Percentiles rank a stretch among this genome's conserved stretches.
These are phyloP conservation scores for Fistulina hepatica DNA, from an alignment of 1,284 basidiomycete genomes.

Conservation along the genomic window DNA sequence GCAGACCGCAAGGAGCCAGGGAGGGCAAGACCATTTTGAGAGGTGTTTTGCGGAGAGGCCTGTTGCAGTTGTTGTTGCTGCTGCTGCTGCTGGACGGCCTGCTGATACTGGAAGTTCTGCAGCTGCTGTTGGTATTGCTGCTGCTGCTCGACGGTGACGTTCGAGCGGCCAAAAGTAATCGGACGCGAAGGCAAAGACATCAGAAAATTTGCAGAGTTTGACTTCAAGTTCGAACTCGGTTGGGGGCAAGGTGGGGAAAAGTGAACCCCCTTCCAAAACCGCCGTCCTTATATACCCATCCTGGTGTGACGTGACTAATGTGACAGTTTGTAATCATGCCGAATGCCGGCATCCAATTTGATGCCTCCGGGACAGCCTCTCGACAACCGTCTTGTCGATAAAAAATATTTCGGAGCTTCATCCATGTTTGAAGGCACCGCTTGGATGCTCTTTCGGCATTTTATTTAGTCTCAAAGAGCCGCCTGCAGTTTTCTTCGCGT, in stretches of 20 bases:
- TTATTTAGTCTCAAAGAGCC: too few species aligned
- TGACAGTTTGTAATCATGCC: too few species aligned
- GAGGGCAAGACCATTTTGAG: slow-evolving; percentile 1
- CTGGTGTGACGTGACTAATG: too few species aligned
- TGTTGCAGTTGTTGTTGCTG: too few species aligned
- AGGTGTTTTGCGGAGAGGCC: too few species aligned
- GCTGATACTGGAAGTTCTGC: background rate
- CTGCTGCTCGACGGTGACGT: background rate
- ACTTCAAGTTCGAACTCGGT: background rate
- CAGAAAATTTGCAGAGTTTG: slow-evolving; percentile 1
- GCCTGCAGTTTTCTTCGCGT: too few species aligned
- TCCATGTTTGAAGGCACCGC: too few species aligned
- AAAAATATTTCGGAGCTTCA: too few species aligned
- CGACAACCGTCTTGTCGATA: too few species aligned
- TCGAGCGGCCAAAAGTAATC: background rate
- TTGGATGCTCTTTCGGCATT: too few species aligned
- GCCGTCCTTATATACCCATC: slow-evolving; percentile 2
- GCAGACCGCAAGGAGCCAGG: background rate
- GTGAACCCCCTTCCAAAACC: background rate
- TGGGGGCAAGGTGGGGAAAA: background rate
- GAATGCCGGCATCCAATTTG: too few species aligned
- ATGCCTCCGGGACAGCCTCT: too few species aligned
- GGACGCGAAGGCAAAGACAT: slow-evolving; percentile 1
- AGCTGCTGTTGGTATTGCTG: slow-evolving; percentile 1
- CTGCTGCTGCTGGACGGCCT: background rate